phyloP scores from a whole-genome alignment of 2,329 filamentous ascomycete genomes.

The Rhynchosporium graminicola region DNA sequence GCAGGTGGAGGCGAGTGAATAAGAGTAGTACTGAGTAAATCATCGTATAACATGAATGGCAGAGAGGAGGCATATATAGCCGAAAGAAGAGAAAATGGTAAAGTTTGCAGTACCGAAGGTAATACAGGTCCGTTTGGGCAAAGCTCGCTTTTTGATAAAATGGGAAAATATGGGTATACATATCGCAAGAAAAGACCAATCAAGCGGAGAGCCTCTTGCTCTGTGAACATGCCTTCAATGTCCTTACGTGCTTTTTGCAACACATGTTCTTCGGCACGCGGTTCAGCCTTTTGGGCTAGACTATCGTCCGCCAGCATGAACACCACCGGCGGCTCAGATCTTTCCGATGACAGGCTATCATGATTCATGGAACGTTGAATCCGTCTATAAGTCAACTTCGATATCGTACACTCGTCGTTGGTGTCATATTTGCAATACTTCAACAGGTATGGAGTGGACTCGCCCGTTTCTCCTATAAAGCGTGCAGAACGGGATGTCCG shows the following conservation, averaged over 20 bases:
- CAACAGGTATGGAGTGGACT: conserved; percentile 39
- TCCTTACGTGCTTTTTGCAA: conserved; percentile 35
- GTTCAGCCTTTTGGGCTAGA: conserved; percentile 38
- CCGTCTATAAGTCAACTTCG: conserved; percentile 39
- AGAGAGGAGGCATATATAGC: conserved; percentile 48
- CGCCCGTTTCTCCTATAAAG: conserved; percentile 40
- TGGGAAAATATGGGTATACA: conserved; percentile 48
- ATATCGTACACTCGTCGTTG: conserved; percentile 40
- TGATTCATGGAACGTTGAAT: conserved; percentile 32
- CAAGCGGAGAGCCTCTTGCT: conserved; percentile 42
- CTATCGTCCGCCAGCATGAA: conserved; percentile 40
- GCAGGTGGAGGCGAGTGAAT: conserved; percentile 39
- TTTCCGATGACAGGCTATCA: conserved; percentile 31
- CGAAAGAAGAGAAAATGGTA: conserved; percentile 44
- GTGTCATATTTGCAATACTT: conserved; percentile 38
- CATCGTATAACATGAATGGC: conserved; percentile 48
- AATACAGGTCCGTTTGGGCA: conserved; percentile 34
- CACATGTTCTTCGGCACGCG: conserved; percentile 36
- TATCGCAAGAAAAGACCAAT: conserved; percentile 46
- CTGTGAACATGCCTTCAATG: conserved; percentile 37
- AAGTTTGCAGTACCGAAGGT: conserved; percentile 38
- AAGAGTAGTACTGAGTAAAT: conserved; percentile 40
- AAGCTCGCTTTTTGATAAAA: conserved; percentile 43
- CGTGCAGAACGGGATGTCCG: conserved; percentile 34
- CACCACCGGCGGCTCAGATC: conserved; percentile 37